phyloP scores from a whole-genome alignment of 2,329 filamentous ascomycete species.

The Talaromyces rugulosus region DNA sequence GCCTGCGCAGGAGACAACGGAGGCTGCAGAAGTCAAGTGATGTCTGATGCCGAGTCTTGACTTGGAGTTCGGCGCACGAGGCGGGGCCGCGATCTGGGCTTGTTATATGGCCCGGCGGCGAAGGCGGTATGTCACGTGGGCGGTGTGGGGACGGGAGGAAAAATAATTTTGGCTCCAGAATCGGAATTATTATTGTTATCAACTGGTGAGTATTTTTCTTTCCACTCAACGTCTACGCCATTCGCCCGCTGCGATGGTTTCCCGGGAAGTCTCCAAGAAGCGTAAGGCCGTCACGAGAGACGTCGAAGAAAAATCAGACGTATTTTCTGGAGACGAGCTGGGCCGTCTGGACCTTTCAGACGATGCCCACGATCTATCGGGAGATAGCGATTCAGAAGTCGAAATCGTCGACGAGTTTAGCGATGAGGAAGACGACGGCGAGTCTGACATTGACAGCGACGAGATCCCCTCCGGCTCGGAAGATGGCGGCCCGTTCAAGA shows the following conservation, averaged over 20 bases:
- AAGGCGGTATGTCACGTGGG: conserved; percentile 10
- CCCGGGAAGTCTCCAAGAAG: conserved; percentile 50
- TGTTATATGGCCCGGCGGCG: not conserved
- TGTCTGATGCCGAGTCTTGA: not conserved
- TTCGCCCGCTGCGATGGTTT: conserved; percentile 24
- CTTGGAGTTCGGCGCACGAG: not conserved
- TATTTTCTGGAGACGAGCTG: conserved; percentile 60
- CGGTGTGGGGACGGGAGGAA: conserved; percentile 8
- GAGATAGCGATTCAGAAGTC: conserved; percentile 43
- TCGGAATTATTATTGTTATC: not conserved
- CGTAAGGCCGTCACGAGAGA: conserved; percentile 60
- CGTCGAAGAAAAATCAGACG: conserved; percentile 45
- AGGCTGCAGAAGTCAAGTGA: not conserved
- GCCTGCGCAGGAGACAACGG: not conserved
- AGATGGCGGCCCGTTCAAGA: conserved; percentile 17
- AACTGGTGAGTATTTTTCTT: not conserved
- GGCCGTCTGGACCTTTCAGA: conserved; percentile 40
- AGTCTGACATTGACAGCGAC: conserved; percentile 48
- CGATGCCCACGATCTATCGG: conserved; percentile 38
- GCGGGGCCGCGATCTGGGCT: not conserved
- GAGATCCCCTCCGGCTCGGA: conserved; percentile 47
- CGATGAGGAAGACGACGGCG: conserved; percentile 47
- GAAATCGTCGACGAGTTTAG: conserved; percentile 55
- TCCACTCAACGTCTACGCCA: not conserved
- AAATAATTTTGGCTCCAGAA: conserved; percentile 11